Evolutionary conservation across 371 early-diverging fungal species (phyloP).

Genomic region (Mucor circinelloides): DNA sequence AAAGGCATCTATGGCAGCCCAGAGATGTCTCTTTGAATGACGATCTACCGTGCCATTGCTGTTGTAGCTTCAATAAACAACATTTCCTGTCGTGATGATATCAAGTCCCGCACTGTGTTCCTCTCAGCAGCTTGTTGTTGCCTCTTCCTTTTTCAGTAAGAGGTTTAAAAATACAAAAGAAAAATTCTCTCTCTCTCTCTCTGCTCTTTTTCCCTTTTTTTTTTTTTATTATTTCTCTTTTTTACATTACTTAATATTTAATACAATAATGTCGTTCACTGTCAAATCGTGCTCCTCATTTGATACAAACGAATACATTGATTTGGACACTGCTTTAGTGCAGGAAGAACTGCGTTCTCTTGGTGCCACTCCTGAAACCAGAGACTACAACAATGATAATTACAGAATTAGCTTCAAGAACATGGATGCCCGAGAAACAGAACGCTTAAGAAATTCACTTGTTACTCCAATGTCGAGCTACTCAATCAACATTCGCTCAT

Average conservation of each 20-base stretch:
- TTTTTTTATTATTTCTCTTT: not conserved
- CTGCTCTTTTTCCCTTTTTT: not conserved
- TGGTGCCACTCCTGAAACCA: not conserved
- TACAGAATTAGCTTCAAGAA: slow-evolving; percentile 16
- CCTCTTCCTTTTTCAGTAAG: not conserved
- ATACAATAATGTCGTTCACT: not conserved
- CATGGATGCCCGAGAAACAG: slow-evolving; percentile 11
- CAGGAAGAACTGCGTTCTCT: slow-evolving; percentile 10
- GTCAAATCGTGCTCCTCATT: not conserved
- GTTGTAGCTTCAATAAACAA: not conserved
- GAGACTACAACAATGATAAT: not conserved
- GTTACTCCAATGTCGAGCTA: slow-evolving; percentile 18
- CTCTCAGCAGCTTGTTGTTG: not conserved
- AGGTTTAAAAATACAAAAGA: not conserved
- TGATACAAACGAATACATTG: slow-evolving; percentile 11
- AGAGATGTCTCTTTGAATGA: not conserved
- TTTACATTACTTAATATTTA: not conserved
- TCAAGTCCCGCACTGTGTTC: not conserved
- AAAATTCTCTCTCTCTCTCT: not conserved
- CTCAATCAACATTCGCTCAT: not conserved
- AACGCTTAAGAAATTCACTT: slow-evolving; percentile 9
- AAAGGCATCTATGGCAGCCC: not conserved
- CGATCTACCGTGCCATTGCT: not conserved
- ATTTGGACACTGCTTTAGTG: slow-evolving; percentile 13
- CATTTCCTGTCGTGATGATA: not conserved